Conservation (phyloP, 164 flowering plant genomes). For the Euptelea pleiosperma region DNA sequence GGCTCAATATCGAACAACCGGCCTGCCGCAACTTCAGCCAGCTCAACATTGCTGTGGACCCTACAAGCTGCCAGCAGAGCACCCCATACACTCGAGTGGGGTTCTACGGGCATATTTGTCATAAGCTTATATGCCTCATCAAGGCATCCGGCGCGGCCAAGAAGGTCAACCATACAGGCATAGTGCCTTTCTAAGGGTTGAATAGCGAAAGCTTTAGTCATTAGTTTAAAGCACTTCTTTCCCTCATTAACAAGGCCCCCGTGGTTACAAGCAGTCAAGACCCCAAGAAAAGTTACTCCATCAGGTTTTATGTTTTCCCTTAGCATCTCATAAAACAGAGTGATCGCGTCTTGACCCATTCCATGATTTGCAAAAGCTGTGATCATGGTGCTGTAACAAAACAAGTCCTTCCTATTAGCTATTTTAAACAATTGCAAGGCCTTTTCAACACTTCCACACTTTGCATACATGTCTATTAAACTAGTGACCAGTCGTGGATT, state of each 20-base stretch:
- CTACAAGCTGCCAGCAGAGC: slow-evolving; percentile 45
- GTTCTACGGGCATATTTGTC: slow-evolving; percentile 29
- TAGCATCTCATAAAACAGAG: slow-evolving; percentile 32
- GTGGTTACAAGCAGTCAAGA: slow-evolving; percentile 42
- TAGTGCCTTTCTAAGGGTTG: slow-evolving; percentile 37
- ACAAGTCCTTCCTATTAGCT: slow-evolving; percentile 28
- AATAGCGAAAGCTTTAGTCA: slow-evolving; percentile 31
- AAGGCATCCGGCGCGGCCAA: slow-evolving; percentile 39
- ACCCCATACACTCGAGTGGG: slow-evolving; percentile 37
- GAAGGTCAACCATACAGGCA: slow-evolving; percentile 42
- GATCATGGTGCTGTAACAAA: slow-evolving; percentile 42
- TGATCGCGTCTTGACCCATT: slow-evolving; percentile 28
- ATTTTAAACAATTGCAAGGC: slow-evolving; percentile 31
- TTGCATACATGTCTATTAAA: slow-evolving; percentile 41
- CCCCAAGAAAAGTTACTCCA: slow-evolving; percentile 34
- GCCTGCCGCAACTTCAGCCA: slow-evolving; percentile 38
- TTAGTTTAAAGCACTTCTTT: slow-evolving; percentile 29
- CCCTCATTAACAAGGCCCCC: slow-evolving; percentile 43
- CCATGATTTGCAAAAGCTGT: slow-evolving; percentile 44
- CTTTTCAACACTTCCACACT: slow-evolving; percentile 35
- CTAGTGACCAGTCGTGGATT: slow-evolving; percentile 23
- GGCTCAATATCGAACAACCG: slow-evolving; percentile 43
- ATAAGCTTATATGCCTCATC: slow-evolving; percentile 32
- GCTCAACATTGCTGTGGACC: slow-evolving; percentile 25
- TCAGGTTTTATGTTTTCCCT: slow-evolving; percentile 32